Base-by-base conservation (phyloP, 2,329 filamentous ascomycete genomes). In the Xylaria arbuscula region DNA sequence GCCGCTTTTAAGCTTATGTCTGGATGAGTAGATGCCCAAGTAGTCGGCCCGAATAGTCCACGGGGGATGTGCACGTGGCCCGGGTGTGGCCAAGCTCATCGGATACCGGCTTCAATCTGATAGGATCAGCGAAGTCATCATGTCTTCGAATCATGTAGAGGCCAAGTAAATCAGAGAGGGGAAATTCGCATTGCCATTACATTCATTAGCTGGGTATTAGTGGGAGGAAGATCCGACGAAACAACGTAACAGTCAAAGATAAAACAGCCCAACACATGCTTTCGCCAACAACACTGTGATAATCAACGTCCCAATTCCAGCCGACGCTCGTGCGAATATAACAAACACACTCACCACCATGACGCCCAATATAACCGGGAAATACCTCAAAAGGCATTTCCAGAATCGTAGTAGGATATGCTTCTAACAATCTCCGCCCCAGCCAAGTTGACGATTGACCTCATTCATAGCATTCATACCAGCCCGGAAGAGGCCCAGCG, bases 401-500 rank as follows among this genome's bases (percentile, higher is more conserved):
- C 15, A 22, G 57, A 50, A 38, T 19, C n/a, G 51, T 40, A 38
- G 34, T n/a, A 38, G 53, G 64, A 66, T 48, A 67, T 60, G 68
- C 54, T 64, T 55, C 72, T 76, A 77, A 38, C 75, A 76, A 65
- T 77, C 75, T 45, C 71, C 69, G 38, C 86, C 85, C 86, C 86
- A 88, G 36, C 86, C 86, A 64, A 87, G 79, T 42, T 85, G 85
- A 15, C 84, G 79, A 71, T 88, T 86, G 28, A 88, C 81, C 34
- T 84, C 80, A 34, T 83, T 84, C 81, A 87, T 85, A 9, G 84
- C 85, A 54, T 81, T 79, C 9, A 87, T 77, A 0, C 87, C 84
- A 1, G 83, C 83, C 65, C 82, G 80, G 28, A 88, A 77, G 10
- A 86, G 76, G 1, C 80, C 80, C 10, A 81, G 71, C 0, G 80